A percentile compares a stretch with the other conserved stretches of the same genome.
Conservation (phyloP, 345 rosid genomes). For the Linum tenue region DNA sequence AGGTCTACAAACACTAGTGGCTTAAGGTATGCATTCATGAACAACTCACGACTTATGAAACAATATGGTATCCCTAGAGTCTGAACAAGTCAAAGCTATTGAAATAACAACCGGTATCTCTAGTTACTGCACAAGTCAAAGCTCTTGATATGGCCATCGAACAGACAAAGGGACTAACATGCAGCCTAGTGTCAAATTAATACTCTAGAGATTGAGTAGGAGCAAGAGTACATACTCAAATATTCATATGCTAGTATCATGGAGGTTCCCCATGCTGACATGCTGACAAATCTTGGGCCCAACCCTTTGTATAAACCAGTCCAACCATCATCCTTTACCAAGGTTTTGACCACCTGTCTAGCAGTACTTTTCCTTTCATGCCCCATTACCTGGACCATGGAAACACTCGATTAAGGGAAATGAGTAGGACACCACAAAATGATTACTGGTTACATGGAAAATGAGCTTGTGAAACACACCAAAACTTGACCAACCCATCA, state of each 20-base stretch:
- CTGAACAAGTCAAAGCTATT: too few relatives aligned
- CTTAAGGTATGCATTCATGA: too few relatives aligned
- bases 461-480: background rate
- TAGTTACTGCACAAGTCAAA: slow-evolving; percentile 3
- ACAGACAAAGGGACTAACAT: slow-evolving; percentile 1
- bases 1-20: too few relatives aligned
- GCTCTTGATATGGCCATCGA: background rate
- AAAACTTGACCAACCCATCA: background rate
- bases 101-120: background rate
- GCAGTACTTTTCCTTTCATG: slow-evolving; percentile 69
- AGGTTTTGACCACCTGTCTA: slow-evolving; percentile 51
- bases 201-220: background rate
- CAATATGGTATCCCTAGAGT: too few relatives aligned
- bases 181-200: background rate
- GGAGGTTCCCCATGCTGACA: slow-evolving; percentile 99
- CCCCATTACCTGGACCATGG: slow-evolving; percentile 56
- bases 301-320: slow-evolving; percentile 82
- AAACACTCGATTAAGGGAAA: slow-evolving; percentile 11
- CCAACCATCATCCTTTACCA: slow-evolving; percentile 91
- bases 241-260: slow-evolving; percentile 95
- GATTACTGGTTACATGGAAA: background rate
- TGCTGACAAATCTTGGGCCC: slow-evolving; percentile 94
- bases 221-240: slow-evolving; percentile 57
- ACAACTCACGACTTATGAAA: too few relatives aligned
- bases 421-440: background rate